Conservation (phyloP, 139 green algal genomes). For the Spirogloea muscicola region DNA sequence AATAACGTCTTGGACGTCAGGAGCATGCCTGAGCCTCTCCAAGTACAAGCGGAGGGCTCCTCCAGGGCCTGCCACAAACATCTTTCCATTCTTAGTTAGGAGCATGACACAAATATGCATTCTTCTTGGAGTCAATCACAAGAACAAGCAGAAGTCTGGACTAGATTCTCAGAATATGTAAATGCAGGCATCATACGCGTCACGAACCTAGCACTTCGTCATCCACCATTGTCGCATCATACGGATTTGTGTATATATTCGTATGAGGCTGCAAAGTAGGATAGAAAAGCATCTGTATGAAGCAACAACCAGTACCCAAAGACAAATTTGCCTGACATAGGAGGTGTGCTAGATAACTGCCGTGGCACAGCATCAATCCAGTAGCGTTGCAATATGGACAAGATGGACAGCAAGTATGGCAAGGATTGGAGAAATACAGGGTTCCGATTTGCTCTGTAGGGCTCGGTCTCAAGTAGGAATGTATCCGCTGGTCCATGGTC, state of each 20-base stretch:
- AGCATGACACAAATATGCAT: no score
- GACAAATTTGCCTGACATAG: no score
- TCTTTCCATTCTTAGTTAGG: no score
- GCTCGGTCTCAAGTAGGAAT: conserved; percentile 44
- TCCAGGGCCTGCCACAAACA: conserved; percentile 1
- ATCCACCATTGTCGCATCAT: not conserved
- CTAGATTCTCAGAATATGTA: not conserved
- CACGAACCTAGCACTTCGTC: not conserved
- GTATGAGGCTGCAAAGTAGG: not conserved
- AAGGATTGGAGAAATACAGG: conserved; percentile 10
- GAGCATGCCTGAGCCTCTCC: not conserved
- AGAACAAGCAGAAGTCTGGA: no score
- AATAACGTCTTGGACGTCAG: not conserved
- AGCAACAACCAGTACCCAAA: no score
- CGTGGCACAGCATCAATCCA: not conserved
- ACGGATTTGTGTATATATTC: not conserved
- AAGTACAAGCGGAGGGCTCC: not conserved
- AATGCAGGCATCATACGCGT: not conserved
- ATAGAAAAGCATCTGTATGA: no score
- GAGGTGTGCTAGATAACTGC: no score
- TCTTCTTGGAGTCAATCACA: no score
- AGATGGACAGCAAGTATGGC: not conserved
- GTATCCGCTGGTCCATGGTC: conserved; percentile 41
- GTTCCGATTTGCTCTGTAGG: conserved; percentile 41
- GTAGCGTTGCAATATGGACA: not conserved